Evolutionary conservation across 2,329 filamentous ascomycete species (phyloP), one percentile per base, ranked within the genome.

Genomic region (Paecilomyces formosus): DNA sequence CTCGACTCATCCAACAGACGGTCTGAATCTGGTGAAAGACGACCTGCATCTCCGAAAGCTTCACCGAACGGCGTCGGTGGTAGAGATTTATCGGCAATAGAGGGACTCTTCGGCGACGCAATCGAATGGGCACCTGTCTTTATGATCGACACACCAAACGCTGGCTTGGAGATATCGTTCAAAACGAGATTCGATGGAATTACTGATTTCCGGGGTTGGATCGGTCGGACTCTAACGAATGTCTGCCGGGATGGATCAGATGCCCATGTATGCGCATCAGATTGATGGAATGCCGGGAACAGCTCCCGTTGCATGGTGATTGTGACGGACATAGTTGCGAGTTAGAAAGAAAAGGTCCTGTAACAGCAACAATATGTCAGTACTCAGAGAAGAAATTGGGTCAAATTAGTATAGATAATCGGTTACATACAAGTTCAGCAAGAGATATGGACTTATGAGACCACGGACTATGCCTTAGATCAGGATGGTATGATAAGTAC

Each of bases 31-130:
- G 54, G 28, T 24, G 54, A 35, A 33, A 45, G 21, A 18, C 7
- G 15, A 45, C 39, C n/a, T n/a, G 45, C 54, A 39, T 39, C 39
- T 18, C 30, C 31, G 35, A 56, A 30, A 8, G 26, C 26, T n/a
- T 54, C 57, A 5, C 31, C 52, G 22, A 54, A 15, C n/a, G 59
- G 59, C 3, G 54, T 60, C 35, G 58, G 5, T 1, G 59, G 59
- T 11, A 60, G 15, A 31, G 57, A 57, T 35, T 60, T 60, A 53
- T 60, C 56, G 5, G 55, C 51, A n/a, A 52, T 22, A 12, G 15
- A 52, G 26, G 55, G 56, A 11, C 55, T 58, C 5, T 49, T 55
- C 1, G 53, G 22, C 5, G 18, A 45, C 7, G 39, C 6, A 18
- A 45, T 21, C 3, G 39, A 45, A 45, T 18, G 3, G 7, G 39